Evolutionary conservation across 495 filamentous ascomycete genomes (phyloP), one percentile per base, ranked within the genome.

Genomic region (Talaromyces liani): DNA sequence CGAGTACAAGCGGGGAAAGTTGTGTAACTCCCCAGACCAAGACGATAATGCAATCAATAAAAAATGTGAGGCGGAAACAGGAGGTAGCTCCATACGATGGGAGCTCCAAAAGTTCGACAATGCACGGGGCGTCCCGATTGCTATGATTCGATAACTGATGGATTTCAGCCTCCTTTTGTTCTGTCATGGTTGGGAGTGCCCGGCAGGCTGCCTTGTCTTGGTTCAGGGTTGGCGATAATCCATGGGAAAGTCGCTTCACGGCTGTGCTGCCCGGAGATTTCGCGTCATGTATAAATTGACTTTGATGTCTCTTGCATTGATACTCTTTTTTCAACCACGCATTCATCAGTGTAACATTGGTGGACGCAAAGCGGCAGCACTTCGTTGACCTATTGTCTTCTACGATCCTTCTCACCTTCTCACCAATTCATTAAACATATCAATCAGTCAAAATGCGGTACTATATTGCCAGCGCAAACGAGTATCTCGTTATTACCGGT

Each of bases 401-500:
- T n/a, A 24, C 16, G 22, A 55, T 6, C 51, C 41, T 47, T 14
- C 22, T 20, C 51, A 18, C 9, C 22, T 24, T 24, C 22, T 24
- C 22, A 24, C 22, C 24, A 29, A 6, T 7, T 16, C 10, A 5
- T 20, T 29, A 27, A 2, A 29, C 9, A 29, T 27, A 10, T 12
- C 33, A 7, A 56, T 2, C 6, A 29, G 27, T 31, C 53, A 56
- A 27, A 29, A 56, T 56, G 53, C 65, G 71, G 61, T 79, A 75
- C 55, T 65, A 70, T 39, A 71, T 79, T 39, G 70, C 75, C 22
- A 63, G 70, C 56, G 73, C 76, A 51, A 77, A 73, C 64, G 75
- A 82, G 68, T 92, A 92, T 78, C 87, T 93, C 72, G 88, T 89
- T 81, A 84, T 93, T 67, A 93, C 91, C 59, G 90, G 91, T 75